Base-by-base conservation (phyloP, 1,139 yeast genomes). In the Suhomyces bolitotheri region DNA sequence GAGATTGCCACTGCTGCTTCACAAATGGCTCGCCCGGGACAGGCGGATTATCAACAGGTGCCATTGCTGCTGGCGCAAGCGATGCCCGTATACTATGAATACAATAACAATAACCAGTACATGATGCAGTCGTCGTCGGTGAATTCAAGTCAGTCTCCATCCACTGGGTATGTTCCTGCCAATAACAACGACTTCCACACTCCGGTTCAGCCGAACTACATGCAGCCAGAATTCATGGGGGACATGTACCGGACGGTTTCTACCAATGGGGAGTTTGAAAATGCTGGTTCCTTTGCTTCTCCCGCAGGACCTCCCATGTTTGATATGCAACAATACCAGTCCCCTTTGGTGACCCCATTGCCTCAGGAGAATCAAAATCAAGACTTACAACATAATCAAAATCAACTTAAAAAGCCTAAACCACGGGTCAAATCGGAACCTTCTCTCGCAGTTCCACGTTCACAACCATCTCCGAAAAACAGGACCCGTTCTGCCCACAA, bases 401-500 rank as follows among this genome's bases (percentile, higher is more conserved):
- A 15, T 7, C 25, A 31, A 14, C n/a, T 11, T 12, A 23, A 24
- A 17, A 29, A 13, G 23, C n/a, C 17, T 23, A 39, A 33, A 16
- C 16, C 30, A 9, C 21, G 43, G 11, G 27, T 36, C 25, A 25
- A 31, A 14, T 33, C 43, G 4, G 41, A 39, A 16, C 37, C 43
- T 11, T 15, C 27, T 13, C n/a, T 29, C 8, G 16, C 25, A 12
- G 11, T 19, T 9, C 19, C 34, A n/a, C 16, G 29, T 9, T 24
- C 30, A 16, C 37, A 22, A 14, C n/a, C 26, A 4, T 23, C 30
- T 8, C 37, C 33, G 17, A 38, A 38, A 25, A 28, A 25, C 26
- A 31, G 23, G 51, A 60, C 19, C 41, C 63, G 61, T 37, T 62
- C 69, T 1, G 63, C 73, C 5, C 76, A 70, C 51, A 70, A 69